phyloP scores from a whole-genome alignment of 2,329 filamentous ascomycete genomes.

The Trichoderma sp. region DNA sequence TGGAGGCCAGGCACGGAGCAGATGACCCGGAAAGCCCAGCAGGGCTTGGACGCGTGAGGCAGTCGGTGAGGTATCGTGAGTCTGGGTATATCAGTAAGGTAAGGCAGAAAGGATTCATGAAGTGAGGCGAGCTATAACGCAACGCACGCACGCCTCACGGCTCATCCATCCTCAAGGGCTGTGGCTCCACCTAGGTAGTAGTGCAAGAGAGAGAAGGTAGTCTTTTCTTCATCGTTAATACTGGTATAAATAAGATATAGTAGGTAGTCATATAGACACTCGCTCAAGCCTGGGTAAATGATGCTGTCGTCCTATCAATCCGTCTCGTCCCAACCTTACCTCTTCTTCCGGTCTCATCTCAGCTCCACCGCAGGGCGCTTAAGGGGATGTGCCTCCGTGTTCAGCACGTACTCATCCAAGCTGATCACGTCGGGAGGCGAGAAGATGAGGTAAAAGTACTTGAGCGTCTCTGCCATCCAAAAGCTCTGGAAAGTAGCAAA shows the following conservation, averaged over 20 bases:
- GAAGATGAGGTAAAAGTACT: constrained; percentile 75
- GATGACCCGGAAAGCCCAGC: too few species aligned
- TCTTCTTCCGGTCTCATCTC: neutral
- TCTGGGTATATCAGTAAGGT: too few species aligned
- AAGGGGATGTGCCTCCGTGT: constrained; percentile 55
- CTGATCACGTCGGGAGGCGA: constrained; percentile 64
- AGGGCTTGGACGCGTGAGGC: too few species aligned
- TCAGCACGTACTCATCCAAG: constrained; percentile 68
- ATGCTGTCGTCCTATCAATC: neutral
- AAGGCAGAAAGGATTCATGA: too few species aligned
- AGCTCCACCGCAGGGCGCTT: constrained; percentile 9
- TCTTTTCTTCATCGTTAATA: neutral
- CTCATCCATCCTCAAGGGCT: neutral
- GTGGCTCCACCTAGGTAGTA: too few species aligned
- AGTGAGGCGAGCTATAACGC: too few species aligned
- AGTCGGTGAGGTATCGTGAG: too few species aligned
- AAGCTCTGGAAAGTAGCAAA: constrained; percentile 56
- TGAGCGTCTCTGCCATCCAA: constrained; percentile 73
- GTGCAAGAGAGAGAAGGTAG: neutral
- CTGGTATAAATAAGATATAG: neutral
- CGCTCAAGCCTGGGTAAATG: neutral
- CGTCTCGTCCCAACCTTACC: neutral
- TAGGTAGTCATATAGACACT: neutral
- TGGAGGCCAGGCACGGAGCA: too few species aligned
- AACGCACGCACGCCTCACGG: neutral